Evolutionary conservation across 345 rosid genomes (phyloP), one percentile per base, ranked within the genome.

Genomic region (Syzygium aqueum): DNA sequence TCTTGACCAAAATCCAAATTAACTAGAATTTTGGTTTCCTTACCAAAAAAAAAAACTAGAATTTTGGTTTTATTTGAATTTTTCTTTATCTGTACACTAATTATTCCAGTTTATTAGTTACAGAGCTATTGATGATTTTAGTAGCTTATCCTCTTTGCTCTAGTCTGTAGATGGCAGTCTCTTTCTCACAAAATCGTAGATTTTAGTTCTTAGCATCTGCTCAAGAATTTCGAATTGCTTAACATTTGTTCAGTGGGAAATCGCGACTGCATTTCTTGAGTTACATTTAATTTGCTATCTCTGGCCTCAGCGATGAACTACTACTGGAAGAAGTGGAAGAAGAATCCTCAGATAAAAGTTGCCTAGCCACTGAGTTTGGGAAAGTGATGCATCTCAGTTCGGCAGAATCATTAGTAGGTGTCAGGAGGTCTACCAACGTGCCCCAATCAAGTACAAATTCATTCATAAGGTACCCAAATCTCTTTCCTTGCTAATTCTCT

Each of bases 261-360:
- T 86, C 8, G 17, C 7, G 27, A n/a, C 40, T 84, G 59, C 33
- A 51, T 54, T 6, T 57, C 40, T 84, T 46, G 11, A 33, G 8
- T 53, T 50, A 25, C 80, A 9, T 27, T 87, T 63, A 17, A 53
- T 51, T 84, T 33, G 53, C 53, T 77, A 37, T 37, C 33, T 67
- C 40, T 86, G n/a, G 65, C 59, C 40, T 13, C 92, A 97, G 99
- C 84, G 99, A 95, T 84, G 99, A 97, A 9, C 95, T 93, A 84
- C 95, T 97, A 86, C 91, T 97, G 86, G 95, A 97, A 93, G 99
- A 97, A 87, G 99, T 97, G 86, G 95, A 97, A 93, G 99, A 97
- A 88, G 99, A 95, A 93, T 92, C 94, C 52, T 85, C 92, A 21
- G 96, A 94, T 85, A 93, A 90, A 89, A 91, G 90, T 88, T 89